Base-by-base conservation (phyloP, 164 flowering plant species). In the Nelumbo lutea region DNA sequence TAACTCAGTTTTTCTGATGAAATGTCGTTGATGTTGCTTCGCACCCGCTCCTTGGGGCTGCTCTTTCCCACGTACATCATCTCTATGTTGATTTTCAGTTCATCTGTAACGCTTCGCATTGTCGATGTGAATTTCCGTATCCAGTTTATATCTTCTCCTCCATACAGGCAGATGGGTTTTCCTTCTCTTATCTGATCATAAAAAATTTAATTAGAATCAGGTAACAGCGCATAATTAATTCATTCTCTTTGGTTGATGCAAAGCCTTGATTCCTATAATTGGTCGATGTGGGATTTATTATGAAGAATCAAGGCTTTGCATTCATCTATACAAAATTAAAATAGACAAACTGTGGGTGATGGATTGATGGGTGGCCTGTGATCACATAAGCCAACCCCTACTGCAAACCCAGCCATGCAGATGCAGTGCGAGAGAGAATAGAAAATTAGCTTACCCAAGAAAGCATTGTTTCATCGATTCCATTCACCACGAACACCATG, bases 31-130 rank as follows among this genome's bases (percentile, higher is more conserved):
- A 70, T 76, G 62, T 66, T 72, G 43, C 61, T 74, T 46, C 76
- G 58, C 47, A 79, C 73, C 15, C 71, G 72, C 9, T 79, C 81
- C 69, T 61, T 75, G 3, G 78, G 79, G 72, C 78, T 74, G 71
- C 80, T 74, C 60, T 81, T 83, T 1, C 86, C 86, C n/a, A 83
- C 84, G 42, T 81, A 83, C 1, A 81, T 45, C 86, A 83, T 81
- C 66, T 83, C 83, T 11, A 83, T 47, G 3, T 68, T 67, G 9
- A 79, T 58, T 1, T 44, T 9, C 0, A 70, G 66, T 6, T 60
- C 78, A 1, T 9, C 7, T 10, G 73, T 79, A 52, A 76, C 71
- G 0, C 39, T 15, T 6, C 43, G 53, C 27, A 75, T 72, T 11
- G 64, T 51, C 7, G 60, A 6, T 5, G 86, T 83, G 73, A 83